Base-by-base conservation (phyloP, 305 asterid species). In the Fraxinus floribunda region DNA sequence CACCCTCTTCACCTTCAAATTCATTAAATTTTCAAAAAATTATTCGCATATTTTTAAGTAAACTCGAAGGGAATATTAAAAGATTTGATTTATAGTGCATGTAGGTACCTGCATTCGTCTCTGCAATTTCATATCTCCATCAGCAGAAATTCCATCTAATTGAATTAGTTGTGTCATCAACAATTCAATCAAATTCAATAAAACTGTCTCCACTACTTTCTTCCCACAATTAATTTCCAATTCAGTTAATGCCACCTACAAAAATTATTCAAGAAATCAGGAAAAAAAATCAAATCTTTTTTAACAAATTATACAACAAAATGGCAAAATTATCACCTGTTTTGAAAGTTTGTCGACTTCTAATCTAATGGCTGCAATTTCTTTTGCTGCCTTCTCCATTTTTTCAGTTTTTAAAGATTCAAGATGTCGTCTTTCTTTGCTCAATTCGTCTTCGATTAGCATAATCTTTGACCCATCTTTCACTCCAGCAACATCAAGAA, bases 1-100 rank as follows among this genome's bases (percentile, higher is more conserved):
- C 81, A 93, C 99, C 89, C 94, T 93, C 80, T 92, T 95, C 84
- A 95, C 99, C 99, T 95, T 79, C 85, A 89, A 68, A 26, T n/a
- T 7, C 16, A 80, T 64, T 26, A 24, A 38, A 62, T n/a, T 5
- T 52, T 4, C 22, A 78, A 73, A 80, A 39, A 7, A 4, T 46
- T 24, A 38, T 8, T 0, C 0, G 0, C 1, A 35, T 30, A 0
- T 3, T 1, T 70, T 16, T 0, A 10, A 8, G n/a, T 35, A 15
- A 76, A 22, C 16, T 52, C 55, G 35, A 46, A 1, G 1, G 20
- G 6, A 3, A 64, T 1, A 55, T 4, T 52, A 5, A 16, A 22
- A 9, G 4, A 30, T 64, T 22, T 8, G 18, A 60, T 16, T 29
- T 41, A 6, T 18, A 5, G 8, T 66, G 34, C 22, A 30, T 10